Percentiles rank a stretch among this genome's conserved stretches.
Evolutionary conservation across 768 basidiomycete genomes (phyloP).

Genomic region (Mycena floridula): DNA sequence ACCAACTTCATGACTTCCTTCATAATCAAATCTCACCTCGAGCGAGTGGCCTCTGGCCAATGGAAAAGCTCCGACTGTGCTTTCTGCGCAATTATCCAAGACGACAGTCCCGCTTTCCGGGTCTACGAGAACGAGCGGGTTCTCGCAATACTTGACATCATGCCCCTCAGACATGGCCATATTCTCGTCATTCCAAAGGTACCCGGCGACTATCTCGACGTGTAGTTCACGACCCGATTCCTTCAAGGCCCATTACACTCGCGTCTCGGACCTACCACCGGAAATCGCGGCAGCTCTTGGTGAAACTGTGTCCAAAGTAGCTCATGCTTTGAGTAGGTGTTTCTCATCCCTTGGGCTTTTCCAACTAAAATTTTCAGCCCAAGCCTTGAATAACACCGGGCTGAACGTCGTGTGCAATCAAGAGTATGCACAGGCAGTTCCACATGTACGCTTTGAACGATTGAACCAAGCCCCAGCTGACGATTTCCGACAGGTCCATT

Average conservation of each 20-base stretch:
- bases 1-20: conserved; percentile 84
- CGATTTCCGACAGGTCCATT: conserved; percentile 50
- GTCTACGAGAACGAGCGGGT: conserved; percentile 60
- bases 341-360: background rate
- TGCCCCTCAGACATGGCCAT: conserved; percentile 62
- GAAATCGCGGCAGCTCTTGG: conserved; percentile 57
- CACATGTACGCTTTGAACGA: conserved; percentile 60
- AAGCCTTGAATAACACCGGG: conserved; percentile 58
- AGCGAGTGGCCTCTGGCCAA: conserved; percentile 46
- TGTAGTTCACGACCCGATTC: too few species aligned
- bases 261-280: conserved; percentile 59
- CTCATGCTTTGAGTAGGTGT: conserved; percentile 47
- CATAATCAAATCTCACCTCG: conserved; percentile 58
- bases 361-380: background rate
- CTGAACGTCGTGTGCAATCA: conserved; percentile 78
- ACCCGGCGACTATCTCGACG: too few species aligned
- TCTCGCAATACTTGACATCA: conserved; percentile 68
- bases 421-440: conserved; percentile 75
- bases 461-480: background rate
- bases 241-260: conserved; percentile 46
- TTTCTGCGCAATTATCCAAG: conserved; percentile 61
- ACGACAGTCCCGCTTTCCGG: conserved; percentile 38
- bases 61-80: conserved; percentile 40
- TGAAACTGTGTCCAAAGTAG: conserved; percentile 52
- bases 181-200: conserved; percentile 71